A percentile compares a stretch with the other conserved stretches of the same genome.
Evolutionary conservation across 305 asterid genomes (phyloP).

Genomic region (Rubia balearica): DNA sequence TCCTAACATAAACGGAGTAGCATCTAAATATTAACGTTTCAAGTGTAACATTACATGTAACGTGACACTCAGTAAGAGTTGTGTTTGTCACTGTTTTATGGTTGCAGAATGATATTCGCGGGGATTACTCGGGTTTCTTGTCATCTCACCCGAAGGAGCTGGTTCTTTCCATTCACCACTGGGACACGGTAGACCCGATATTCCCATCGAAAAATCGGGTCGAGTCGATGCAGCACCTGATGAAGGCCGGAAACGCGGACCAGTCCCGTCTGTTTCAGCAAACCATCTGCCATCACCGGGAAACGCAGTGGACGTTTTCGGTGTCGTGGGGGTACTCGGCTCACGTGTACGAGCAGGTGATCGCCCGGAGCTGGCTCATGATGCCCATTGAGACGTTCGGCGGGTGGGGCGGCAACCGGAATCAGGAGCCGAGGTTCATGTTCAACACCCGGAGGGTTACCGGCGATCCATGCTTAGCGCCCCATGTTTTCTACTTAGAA

Average conservation of each 20-base stretch:
- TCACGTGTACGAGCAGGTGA: neutral
- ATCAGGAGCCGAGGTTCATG: neutral
- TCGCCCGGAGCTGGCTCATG: neutral
- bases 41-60: too few species aligned
- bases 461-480: neutral
- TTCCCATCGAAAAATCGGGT: neutral
- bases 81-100: too few species aligned
- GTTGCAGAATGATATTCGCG: neutral
- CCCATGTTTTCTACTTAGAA: neutral
- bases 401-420: neutral
- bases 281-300: slow-evolving; percentile 1
- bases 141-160: neutral
- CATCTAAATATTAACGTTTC: too few species aligned
- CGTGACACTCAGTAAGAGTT: too few species aligned
- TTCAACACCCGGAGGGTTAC: neutral
- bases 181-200: neutral
- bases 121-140: neutral
- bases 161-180: neutral
- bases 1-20: too few species aligned
- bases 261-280: neutral
- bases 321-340: neutral
- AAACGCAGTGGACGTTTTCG: neutral
- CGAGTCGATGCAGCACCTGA: neutral
- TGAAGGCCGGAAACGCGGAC: neutral
- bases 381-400: neutral